Evolutionary conservation across 2,329 filamentous ascomycete genomes (phyloP).

Genomic region (Alternaria angustiovoidea): DNA sequence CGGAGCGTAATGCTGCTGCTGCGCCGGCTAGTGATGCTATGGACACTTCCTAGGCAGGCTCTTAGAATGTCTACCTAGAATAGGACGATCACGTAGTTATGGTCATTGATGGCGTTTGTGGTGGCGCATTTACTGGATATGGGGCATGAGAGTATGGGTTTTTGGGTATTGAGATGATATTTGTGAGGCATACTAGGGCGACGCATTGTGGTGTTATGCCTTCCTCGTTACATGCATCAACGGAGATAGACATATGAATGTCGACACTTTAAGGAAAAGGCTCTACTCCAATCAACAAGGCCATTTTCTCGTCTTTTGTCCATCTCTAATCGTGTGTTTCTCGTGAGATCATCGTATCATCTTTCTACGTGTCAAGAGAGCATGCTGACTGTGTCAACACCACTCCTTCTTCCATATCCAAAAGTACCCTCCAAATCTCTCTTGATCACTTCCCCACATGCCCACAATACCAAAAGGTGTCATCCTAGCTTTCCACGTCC

Average conservation of each 20-base stretch:
- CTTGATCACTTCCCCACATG: conserved; percentile 18
- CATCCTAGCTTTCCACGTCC: conserved; percentile 27
- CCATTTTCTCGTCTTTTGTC: neutral
- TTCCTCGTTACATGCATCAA: neutral
- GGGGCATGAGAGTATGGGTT: neutral
- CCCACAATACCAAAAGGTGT: conserved; percentile 38
- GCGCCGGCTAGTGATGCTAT: conserved; percentile 41
- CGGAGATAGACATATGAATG: neutral
- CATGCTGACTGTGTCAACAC: conserved; percentile 1
- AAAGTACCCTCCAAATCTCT: conserved; percentile 32
- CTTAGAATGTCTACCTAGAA: neutral
- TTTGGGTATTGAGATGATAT: neutral
- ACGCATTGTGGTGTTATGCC: neutral
- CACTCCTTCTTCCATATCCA: conserved; percentile 42
- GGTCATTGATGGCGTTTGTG: neutral
- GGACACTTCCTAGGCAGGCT: conserved; percentile 43
- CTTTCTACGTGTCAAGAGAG: neutral
- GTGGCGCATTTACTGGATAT: neutral
- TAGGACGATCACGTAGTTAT: neutral
- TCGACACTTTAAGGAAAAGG: neutral
- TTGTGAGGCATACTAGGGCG: neutral
- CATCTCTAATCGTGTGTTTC: neutral
- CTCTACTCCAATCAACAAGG: neutral
- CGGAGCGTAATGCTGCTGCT: conserved; percentile 27
- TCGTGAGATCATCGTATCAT: neutral